phyloP scores from a whole-genome alignment of 208 protist species.

The Acanthamoeba royreba region DNA sequence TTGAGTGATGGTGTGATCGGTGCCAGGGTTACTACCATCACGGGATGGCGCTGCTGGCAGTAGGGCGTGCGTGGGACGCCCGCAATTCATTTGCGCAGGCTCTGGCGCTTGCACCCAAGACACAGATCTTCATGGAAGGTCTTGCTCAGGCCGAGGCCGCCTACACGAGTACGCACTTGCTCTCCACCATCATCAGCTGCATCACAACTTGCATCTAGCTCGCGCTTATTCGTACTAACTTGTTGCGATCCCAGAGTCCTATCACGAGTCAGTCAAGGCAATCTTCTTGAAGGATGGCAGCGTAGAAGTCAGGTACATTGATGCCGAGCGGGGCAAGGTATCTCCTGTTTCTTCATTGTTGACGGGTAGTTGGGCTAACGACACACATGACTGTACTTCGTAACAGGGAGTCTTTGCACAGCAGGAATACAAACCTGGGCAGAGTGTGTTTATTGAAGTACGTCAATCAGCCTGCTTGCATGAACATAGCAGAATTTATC shows the following conservation, averaged over 20 bases:
- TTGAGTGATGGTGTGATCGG: too few species aligned
- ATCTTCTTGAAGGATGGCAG: slow-evolving; percentile 4
- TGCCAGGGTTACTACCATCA: slow-evolving; percentile 6
- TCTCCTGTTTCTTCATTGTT: too few species aligned
- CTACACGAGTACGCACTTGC: slow-evolving; percentile 31
- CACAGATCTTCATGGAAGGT: neutral
- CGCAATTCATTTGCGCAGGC: slow-evolving; percentile 14
- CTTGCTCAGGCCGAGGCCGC: neutral
- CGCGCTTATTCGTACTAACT: neutral
- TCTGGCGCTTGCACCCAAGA: neutral
- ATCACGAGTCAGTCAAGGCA: neutral
- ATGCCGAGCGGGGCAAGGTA: neutral
- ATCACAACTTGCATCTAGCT: too few species aligned
- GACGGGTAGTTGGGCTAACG: too few species aligned
- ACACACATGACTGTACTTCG: too few species aligned
- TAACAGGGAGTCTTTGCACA: neutral
- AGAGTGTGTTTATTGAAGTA: neutral
- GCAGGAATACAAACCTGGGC: neutral
- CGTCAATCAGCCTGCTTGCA: too few species aligned
- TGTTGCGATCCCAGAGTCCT: neutral
- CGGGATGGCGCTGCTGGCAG: neutral
- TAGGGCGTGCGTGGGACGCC: neutral
- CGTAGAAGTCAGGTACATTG: neutral
- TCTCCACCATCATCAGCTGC: neutral
- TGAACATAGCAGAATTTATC: too few species aligned